Base-by-base conservation (phyloP, 345 rosid species). In the Salix dunnii region DNA sequence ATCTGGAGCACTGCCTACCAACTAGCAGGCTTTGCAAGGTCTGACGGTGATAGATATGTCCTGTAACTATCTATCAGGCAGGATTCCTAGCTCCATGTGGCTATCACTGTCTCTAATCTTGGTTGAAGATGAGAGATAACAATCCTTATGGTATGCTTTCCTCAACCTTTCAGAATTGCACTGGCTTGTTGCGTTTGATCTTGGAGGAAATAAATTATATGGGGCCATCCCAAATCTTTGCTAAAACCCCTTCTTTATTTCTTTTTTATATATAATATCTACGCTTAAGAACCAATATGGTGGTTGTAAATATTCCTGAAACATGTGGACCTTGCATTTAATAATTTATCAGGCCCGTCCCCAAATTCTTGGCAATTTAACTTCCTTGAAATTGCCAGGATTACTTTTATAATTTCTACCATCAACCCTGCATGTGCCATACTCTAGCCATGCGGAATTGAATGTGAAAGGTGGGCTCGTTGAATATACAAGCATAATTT, bases 81-180 rank as follows among this genome's bases (percentile, higher is more conserved):
- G 18, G 18, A 77, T 90, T 51, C 89, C 92, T 36, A 68, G 13
- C 68, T 86, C 88, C 42, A 72, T 90, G 2, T 85, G 88, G 55
- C 74, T 28, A 70, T 79, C 87, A 7, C 66, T 38, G 68, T 80
- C 86, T 25, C 87, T 88, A 33, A 77, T 81, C 2, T 33, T 87
- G 78, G 71, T 55, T 90, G 80, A 68, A 85, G 71, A 75, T 90
- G 61, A 84, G 84, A 82, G 74, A 84, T 68, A 90, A 88, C 46
- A 78, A 82, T 27, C 81, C 87, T 28, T 63, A 43, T 49, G 90
- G 92, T 53, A 75, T 76, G 70, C 80, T 90, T 76, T 86, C 94
- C n/a, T 77, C 83, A 43, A 78, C 83, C 9, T 85, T 86, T 71
- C 85, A 81, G 64, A 89, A 90, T 7, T 84, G 90, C 82, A 71